Conservation (phyloP, 495 filamentous ascomycete genomes). For the Xeromyces bisporus region DNA sequence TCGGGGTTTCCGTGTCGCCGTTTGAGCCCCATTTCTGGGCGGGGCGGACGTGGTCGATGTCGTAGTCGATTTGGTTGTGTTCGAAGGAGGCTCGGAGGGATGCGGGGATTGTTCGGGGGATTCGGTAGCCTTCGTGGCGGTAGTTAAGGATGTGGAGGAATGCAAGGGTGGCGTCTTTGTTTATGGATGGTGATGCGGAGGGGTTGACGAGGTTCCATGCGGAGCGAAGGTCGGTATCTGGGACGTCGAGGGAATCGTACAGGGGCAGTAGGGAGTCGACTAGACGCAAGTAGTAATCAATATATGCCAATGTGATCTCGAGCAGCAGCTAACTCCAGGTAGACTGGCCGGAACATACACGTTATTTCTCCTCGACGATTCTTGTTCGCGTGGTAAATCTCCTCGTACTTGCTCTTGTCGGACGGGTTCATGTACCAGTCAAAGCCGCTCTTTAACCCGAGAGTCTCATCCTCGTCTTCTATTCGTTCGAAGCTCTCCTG, state of each 20-base stretch:
- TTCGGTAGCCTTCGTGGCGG: conserved; percentile 86
- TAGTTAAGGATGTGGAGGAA: conserved; percentile 93
- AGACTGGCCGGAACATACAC: conserved; percentile 48
- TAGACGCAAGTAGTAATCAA: too few relatives aligned
- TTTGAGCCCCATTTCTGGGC: conserved; percentile 50
- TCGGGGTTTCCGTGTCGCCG: conserved; percentile 53
- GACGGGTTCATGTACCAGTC: conserved; percentile 97
- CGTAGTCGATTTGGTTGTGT: conserved; percentile 86
- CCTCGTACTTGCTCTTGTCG: conserved; percentile 85
- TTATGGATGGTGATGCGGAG: conserved; percentile 56
- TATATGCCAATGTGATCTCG: too few relatives aligned
- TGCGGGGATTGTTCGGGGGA: conserved; percentile 83
- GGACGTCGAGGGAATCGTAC: conserved; percentile 83
- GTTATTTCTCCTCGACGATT: conserved; percentile 70
- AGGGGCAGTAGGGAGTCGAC: conserved; percentile 68
- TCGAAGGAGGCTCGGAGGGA: conserved; percentile 84
- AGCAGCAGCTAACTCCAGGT: too few relatives aligned
- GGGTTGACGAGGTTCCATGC: conserved; percentile 98
- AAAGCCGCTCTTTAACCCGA: conserved; percentile 84
- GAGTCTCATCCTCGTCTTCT: conserved; percentile 56
- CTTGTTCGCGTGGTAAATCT: conserved; percentile 81
- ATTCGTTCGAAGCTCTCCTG: conserved; percentile 68
- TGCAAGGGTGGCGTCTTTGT: conserved; percentile 83
- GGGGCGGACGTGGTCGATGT: conserved; percentile 54
- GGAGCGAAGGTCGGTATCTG: conserved; percentile 81